Base-by-base conservation (phyloP, 768 basidiomycete species). In the Amanita pallidorosea region DNA sequence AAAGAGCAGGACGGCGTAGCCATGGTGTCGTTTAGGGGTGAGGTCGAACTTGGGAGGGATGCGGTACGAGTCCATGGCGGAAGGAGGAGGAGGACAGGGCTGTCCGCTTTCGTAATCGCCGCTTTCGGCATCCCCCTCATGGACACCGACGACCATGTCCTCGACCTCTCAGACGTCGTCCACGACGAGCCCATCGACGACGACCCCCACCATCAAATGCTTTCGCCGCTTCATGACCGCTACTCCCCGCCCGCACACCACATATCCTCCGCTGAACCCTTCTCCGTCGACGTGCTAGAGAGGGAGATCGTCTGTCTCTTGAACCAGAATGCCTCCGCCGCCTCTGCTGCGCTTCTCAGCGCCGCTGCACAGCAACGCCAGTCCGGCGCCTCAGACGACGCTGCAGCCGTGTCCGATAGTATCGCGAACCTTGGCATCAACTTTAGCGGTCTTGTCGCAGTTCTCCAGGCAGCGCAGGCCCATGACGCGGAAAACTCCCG, bases 91-190 rank as follows among this genome's bases (percentile, higher is more conserved):
- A 25, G 6, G 13, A 17, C 8, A 33, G 31, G 38, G 23, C 18
- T 31, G 17, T 25, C 36, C 49, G 42, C 29, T 44, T 51, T 27
- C 23, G 42, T 43, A 41, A 51, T 51, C 34, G 27, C 40, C 52
- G 15, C 37, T 53, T 53, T 47, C 13, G 45, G 40, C 31, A 44
- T 45, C 33, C 11, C 20, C 22, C 31, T 36, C 60, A 73, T 74
- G 72, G 71, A 75, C 57, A 63, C 76, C 64, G 80, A 82, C 62
- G 79, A 82, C 61, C 77, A 77, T 54, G 76, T 79, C 55, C 76
- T 89, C 55, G 77, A 80, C 61, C 78, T 89, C 58, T 88, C 87
- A 42, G 87, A 89, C 67, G 87, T 89, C 65, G 85, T 89, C 41
- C 84, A 88, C 64, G 86, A 88, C 62, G 83, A 86, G 51, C 74